Evolutionary conservation across 1,284 basidiomycete genomes (phyloP).

Genomic region (Leccinum griseonigrum): DNA sequence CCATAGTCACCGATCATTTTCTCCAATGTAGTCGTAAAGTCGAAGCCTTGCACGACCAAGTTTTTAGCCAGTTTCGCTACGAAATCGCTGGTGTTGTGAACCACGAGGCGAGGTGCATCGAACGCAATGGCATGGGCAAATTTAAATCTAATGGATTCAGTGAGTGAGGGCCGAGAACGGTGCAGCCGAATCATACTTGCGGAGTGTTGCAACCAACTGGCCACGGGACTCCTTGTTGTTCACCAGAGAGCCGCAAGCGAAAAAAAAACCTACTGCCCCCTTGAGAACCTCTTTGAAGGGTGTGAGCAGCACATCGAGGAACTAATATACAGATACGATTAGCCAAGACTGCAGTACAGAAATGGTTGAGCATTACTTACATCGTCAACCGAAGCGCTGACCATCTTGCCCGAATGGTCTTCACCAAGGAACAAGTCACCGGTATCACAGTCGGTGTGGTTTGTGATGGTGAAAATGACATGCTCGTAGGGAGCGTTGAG

Average conservation of each 20-base stretch:
- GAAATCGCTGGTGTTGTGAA: not conserved
- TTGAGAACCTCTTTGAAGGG: not conserved
- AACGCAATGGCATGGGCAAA: not conserved
- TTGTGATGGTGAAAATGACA: not conserved
- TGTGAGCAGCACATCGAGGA: not conserved
- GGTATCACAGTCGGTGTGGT: not conserved
- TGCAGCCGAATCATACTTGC: not conserved
- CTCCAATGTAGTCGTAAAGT: not conserved
- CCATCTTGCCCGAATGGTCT: not conserved
- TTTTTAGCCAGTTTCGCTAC: not conserved
- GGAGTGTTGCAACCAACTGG: not conserved
- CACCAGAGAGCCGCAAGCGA: not conserved
- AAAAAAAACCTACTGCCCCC: not conserved
- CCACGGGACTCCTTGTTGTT: not conserved
- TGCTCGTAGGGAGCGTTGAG: not conserved
- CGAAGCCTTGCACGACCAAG: not conserved
- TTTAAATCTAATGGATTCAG: not conserved
- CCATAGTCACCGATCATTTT: not conserved
- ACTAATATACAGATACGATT: not conserved
- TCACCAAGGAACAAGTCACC: not conserved
- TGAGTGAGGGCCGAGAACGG: not conserved
- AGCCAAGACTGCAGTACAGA: not conserved
- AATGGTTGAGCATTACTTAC: not conserved
- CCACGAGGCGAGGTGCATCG: not conserved
- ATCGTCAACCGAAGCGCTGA: not conserved